These are phyloP conservation scores for Avena insularis DNA, from an alignment of 176 grass and related monocot genomes.

Conservation along the genomic window DNA sequence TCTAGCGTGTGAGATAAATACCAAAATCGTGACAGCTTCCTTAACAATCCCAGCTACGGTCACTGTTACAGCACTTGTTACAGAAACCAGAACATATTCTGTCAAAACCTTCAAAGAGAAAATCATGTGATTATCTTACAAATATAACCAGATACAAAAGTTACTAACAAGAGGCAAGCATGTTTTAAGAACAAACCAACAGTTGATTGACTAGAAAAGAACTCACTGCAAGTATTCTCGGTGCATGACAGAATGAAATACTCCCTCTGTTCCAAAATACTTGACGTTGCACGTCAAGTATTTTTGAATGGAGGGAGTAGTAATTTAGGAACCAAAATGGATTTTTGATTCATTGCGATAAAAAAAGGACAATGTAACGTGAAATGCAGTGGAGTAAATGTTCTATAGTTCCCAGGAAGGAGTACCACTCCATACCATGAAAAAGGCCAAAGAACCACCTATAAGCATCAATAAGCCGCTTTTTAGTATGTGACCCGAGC, in stretches of 20 bases:
- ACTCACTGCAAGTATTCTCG: constrained; percentile 12
- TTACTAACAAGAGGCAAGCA: constrained; percentile 1
- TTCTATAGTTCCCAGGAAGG: background rate
- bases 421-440: constrained; percentile 71
- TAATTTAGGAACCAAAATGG: background rate
- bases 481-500: constrained; percentile 66
- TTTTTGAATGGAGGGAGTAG: too few relatives aligned
- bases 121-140: constrained; percentile 18
- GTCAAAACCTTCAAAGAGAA: constrained; percentile 80
- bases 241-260: background rate
- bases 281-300: too few relatives aligned
- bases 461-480: constrained; percentile 81
- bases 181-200: constrained; percentile 16
- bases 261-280: too few relatives aligned
- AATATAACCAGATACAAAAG: background rate
- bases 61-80: constrained; percentile 95
- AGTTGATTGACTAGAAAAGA: background rate
- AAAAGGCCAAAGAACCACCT: constrained; percentile 81
- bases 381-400: background rate
- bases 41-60: constrained; percentile 93
- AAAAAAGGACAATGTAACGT: constrained; percentile 26
- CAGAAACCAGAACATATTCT: constrained; percentile 95
- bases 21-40: constrained; percentile 95
- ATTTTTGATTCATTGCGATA: constrained; percentile 12
- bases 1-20: constrained; percentile 42